These are phyloP conservation scores for Candida boidinii DNA, from an alignment of 805 yeast species.

Conservation along the genomic window DNA sequence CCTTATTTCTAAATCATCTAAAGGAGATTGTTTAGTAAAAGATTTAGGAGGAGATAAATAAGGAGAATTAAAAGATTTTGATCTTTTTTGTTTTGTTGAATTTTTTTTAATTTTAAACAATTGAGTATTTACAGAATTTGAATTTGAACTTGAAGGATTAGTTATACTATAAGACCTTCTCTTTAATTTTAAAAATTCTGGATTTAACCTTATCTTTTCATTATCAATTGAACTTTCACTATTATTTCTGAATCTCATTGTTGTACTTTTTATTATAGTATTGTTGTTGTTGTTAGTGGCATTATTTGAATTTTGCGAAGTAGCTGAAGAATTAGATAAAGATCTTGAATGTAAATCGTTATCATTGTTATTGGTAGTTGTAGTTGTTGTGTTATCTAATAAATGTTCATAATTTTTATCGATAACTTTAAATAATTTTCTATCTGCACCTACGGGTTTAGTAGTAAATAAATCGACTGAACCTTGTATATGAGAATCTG, in stretches of 20 bases:
- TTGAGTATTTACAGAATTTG: slow-evolving; percentile 7
- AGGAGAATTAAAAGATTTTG: slow-evolving; percentile 22
- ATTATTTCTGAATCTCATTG: slow-evolving; percentile 11
- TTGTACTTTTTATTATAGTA: not conserved
- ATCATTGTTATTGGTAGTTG: slow-evolving; percentile 2
- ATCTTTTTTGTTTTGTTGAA: slow-evolving; percentile 12
- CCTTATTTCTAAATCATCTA: no score
- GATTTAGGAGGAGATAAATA: slow-evolving; percentile 19
- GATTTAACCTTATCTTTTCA: slow-evolving; percentile 10
- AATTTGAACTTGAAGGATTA: slow-evolving; percentile 19
- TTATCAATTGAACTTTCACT: slow-evolving; percentile 12
- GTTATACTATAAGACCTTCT: slow-evolving; percentile 24
- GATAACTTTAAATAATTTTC: slow-evolving; percentile 79
- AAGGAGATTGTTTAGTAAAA: slow-evolving; percentile 8
- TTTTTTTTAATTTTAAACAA: slow-evolving; percentile 6
- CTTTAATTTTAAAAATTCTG: slow-evolving; percentile 23
- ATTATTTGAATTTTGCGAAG: not conserved
- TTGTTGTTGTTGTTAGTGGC: not conserved
- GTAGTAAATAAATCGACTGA: slow-evolving; percentile 93
- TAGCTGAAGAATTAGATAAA: not conserved
- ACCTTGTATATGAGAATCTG: slow-evolving; percentile 72
- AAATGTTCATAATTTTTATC: no score
- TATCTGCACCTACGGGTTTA: slow-evolving; percentile 84
- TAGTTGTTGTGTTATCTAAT: slow-evolving; percentile 2
- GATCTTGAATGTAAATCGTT: slow-evolving; percentile 4